A percentile compares a stretch with the other conserved stretches of the same genome.
Conservation (phyloP, 2,329 filamentous ascomycete genomes). For the Escovopsis sp. region DNA sequence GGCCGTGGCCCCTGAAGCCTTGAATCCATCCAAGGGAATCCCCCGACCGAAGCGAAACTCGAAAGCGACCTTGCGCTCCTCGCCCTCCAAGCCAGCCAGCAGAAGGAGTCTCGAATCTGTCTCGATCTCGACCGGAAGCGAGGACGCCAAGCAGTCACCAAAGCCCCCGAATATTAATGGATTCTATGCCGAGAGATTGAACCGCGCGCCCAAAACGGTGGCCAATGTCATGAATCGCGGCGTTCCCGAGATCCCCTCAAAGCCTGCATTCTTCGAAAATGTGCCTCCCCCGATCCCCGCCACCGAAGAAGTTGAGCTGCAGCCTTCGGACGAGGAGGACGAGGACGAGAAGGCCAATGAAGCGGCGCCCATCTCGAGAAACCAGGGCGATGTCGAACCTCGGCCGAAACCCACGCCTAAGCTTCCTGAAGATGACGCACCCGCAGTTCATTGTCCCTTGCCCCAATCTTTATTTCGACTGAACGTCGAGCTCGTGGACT, state of each 20-base stretch:
- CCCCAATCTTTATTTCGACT: conserved; percentile 44
- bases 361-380: neutral
- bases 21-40: conserved; percentile 2
- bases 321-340: conserved; percentile 9
- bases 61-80: conserved; percentile 9
- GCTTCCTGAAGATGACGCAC: neutral
- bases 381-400: neutral
- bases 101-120: conserved; percentile 18
- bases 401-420: conserved; percentile 1
- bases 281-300: conserved; percentile 14
- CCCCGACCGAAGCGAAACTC: conserved; percentile 7
- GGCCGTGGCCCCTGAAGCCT: conserved; percentile 3
- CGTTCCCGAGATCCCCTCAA: conserved; percentile 21
- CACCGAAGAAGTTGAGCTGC: conserved; percentile 7
- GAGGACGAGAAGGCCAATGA: conserved; percentile 3
- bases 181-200: conserved; percentile 21
- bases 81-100: conserved; percentile 16
- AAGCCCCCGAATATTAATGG: conserved; percentile 16
- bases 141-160: conserved; percentile 17
- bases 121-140: conserved; percentile 11
- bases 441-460: conserved; percentile 17
- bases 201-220: conserved; percentile 16
- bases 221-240: conserved; percentile 12
- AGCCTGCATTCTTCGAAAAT: conserved; percentile 25
- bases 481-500: conserved; percentile 40